phyloP scores from a whole-genome alignment of 139 green algal species.

The Auxenochlorella protothecoides region DNA sequence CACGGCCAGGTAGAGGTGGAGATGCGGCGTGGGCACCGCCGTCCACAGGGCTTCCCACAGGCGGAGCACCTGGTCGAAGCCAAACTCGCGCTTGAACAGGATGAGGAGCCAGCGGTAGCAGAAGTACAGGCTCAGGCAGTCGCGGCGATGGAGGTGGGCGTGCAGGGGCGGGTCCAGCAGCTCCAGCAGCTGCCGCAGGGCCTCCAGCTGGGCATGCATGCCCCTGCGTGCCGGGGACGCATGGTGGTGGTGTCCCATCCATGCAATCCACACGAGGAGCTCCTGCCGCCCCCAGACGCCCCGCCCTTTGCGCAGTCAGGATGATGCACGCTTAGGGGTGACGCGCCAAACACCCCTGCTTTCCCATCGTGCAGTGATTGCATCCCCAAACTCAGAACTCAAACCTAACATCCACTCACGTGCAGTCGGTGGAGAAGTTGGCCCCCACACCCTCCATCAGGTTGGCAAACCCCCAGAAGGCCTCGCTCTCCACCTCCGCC shows the following conservation, averaged over 20 bases:
- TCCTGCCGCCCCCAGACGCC: too few relatives aligned
- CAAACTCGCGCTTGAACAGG: conserved; percentile 85
- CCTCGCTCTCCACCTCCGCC: conserved; percentile 28
- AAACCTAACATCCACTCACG: neutral
- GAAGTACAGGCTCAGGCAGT: conserved; percentile 81
- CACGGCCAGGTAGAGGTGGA: conserved; percentile 74
- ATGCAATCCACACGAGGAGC: too few relatives aligned
- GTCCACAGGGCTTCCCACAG: conserved; percentile 87
- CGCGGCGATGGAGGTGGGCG: conserved; percentile 45
- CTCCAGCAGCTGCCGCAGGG: conserved; percentile 52
- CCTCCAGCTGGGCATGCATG: conserved; percentile 77
- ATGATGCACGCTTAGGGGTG: too few relatives aligned
- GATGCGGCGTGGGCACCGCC: conserved; percentile 40
- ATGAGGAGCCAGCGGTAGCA: conserved; percentile 87
- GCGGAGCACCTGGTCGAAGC: conserved; percentile 62
- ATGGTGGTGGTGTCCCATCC: too few relatives aligned
- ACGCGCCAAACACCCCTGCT: too few relatives aligned
- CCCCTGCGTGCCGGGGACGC: conserved; percentile 13
- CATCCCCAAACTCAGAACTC: too few relatives aligned
- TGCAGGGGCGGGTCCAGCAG: conserved; percentile 74
- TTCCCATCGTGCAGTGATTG: too few relatives aligned
- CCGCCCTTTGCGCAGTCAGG: too few relatives aligned
- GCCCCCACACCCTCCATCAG: conserved; percentile 72
- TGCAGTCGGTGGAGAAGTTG: conserved; percentile 68
- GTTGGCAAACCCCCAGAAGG: conserved; percentile 69